Base-by-base conservation (phyloP, 805 yeast genomes). In the Saccharomycopsis fodiens region DNA sequence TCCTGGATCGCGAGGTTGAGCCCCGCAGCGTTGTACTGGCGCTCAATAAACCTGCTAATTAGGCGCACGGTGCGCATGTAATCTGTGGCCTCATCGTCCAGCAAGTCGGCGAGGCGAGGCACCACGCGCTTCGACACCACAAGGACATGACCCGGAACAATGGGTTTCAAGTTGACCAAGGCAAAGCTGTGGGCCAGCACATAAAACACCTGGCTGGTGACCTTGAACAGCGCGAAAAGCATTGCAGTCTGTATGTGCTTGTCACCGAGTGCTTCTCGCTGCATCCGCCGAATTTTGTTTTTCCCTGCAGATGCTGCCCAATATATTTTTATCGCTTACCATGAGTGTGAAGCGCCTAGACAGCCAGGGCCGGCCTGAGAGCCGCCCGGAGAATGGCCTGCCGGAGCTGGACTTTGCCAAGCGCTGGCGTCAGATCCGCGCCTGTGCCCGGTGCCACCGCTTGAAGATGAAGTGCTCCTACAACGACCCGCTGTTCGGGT, bases 1-100 rank as follows among this genome's bases (percentile, higher is more conserved):
- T 93, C 99, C 61, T 93, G 99, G 48, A 94, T 86, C 8, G 97
- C 91, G 34, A 93, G 73, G 59, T 94, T 94, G 49, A 88, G 58
- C 1, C 95, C 70, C 54, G 89, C 94, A 2, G 96, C 95, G 30
- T 79, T 71, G 60, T 80, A 93, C 10, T 72, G 66, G 47, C 69
- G 57, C 52, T 73, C 79, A 13, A 93, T 79, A 52, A 88, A 82
- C 44, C 66, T 64, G 50, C 87, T 80, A 0, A 93, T 72, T 39
- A 73, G 57, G 54, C 85, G 96, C 7, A 93, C 66, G 0, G 95
- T 78, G 20, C 63, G 62, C 72, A 88, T 87, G 61, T 82, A 85
- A 60, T 93, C 98, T 2, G 69, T 60, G 3, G 79, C 69, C 58
- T 93, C 97, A 45, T 78, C 88, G 0, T 67, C 63, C 2, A 81